Base-by-base conservation (phyloP, 306 rosid species). In the Begonia fuchsioides region DNA sequence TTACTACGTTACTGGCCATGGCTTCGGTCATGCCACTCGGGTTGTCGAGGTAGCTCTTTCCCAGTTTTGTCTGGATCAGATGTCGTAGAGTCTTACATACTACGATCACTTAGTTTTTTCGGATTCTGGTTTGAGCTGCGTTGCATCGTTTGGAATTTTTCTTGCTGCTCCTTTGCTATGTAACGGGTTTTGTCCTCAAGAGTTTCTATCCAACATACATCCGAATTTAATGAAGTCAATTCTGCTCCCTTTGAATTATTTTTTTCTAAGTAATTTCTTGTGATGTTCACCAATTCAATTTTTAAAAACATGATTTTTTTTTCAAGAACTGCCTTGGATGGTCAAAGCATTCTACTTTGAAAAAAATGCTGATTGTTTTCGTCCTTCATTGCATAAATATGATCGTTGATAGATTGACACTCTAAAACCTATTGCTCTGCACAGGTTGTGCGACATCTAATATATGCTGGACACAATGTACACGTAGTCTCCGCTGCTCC, bases 1-100 rank as follows among this genome's bases (percentile, higher is more conserved):
- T 38, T 85, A 82, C 68, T 92, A 92, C 53, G 68, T 92, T 18
- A 92, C 98, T 40, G 98, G 98, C 39, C 83, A 92, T 66, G 96
- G 98, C 59, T 90, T 90, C 59, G 98, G 95, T 32, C 95, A 85
- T 61, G 95, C 95, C 62, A 90, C 97, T 47, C 85, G 98, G 18
- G 96, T 82, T 60, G 75, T 83, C 0, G 94, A 92, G 96, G 98
- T 90, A 44, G 5, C 39, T 51, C 39, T 1, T 16, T 19, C n/a
- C 13, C 9, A 55, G 5, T n/a, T 12, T 41, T 41, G 45, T 10
- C 14, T 6, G 45, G 12, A n/a, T 41, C 14, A 41, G 45, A 41
- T n/a, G 45, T 41, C 3, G 45, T 41, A 10, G 12, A 10, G 45
- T 10, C 3, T 10, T n/a, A 10, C 12, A 41, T 40, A 9, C 44